phyloP scores from a whole-genome alignment of 768 basidiomycete species.

The Kwoniella europaea region DNA sequence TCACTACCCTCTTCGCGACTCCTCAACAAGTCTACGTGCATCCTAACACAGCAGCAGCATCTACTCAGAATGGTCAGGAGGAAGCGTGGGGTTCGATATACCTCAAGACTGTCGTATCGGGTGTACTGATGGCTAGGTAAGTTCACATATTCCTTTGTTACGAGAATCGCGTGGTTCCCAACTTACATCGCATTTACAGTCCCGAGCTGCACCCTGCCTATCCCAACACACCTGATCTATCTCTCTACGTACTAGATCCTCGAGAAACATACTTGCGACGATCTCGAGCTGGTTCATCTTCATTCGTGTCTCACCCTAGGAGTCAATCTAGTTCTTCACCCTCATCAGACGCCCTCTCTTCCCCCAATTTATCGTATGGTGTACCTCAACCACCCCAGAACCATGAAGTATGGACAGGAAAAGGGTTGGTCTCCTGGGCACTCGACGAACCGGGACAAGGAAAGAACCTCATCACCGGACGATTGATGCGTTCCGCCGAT shows the following conservation, averaged over 20 bases:
- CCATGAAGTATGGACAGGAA: conserved; percentile 51
- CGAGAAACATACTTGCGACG: conserved; percentile 47
- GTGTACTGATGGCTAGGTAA: conserved; percentile 50
- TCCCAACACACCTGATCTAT: conserved; percentile 37
- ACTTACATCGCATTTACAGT: conserved; percentile 19
- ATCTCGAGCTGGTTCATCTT: conserved; percentile 32
- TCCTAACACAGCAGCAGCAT: conserved; percentile 32
- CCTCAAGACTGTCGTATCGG: conserved; percentile 50
- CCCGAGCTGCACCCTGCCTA: conserved; percentile 44
- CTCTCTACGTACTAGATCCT: conserved; percentile 51
- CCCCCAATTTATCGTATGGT: conserved; percentile 19
- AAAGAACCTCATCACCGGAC: conserved; percentile 51
- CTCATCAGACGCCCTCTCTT: conserved; percentile 24
- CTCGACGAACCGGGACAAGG: conserved; percentile 47
- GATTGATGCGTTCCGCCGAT: conserved; percentile 32
- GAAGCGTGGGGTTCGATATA: conserved; percentile 51
- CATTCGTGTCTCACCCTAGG: conserved; percentile 31
- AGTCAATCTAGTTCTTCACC: conserved; percentile 27
- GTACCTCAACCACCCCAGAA: not conserved
- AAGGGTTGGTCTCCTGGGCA: conserved; percentile 50
- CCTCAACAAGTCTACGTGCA: conserved; percentile 52
- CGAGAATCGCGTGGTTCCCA: not conserved
- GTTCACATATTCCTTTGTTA: not conserved
- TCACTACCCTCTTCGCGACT: conserved; percentile 37
- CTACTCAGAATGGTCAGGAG: conserved; percentile 25